A percentile compares a stretch with the other conserved stretches of the same genome.
phyloP scores from a whole-genome alignment of 306 rosid genomes.

The Urtica urens region DNA sequence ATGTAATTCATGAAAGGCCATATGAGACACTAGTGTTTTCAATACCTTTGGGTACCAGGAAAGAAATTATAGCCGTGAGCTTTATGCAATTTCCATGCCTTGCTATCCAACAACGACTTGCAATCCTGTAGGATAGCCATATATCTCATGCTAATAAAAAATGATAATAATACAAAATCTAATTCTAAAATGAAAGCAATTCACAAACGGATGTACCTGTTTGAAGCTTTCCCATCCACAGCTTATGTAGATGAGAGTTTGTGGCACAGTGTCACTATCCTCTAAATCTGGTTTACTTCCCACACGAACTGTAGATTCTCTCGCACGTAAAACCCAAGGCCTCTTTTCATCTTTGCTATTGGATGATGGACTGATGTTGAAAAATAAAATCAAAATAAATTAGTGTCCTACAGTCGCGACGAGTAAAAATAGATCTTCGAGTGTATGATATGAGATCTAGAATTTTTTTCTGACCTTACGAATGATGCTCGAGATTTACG shows the following conservation, averaged over 20 bases:
- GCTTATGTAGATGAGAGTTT: conserved; percentile 86
- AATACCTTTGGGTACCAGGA: conserved; percentile 81
- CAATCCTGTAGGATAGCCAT: conserved; percentile 64
- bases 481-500: conserved; percentile 37
- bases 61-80: conserved; percentile 82
- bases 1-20: no score
- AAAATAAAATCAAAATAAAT: conserved; percentile 10
- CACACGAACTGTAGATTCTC: conserved; percentile 61
- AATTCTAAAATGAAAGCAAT: neutral
- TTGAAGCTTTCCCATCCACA: conserved; percentile 99
- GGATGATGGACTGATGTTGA: conserved; percentile 41
- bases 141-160: conserved; percentile 7
- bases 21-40: conserved; percentile 3
- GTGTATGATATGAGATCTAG: conserved; percentile 15
- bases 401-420: conserved; percentile 14
- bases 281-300: conserved; percentile 41
- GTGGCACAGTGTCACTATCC: conserved; percentile 41
- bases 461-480: conserved; percentile 42
- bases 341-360: conserved; percentile 72
- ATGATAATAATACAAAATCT: conserved; percentile 7
- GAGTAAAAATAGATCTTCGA: conserved; percentile 1
- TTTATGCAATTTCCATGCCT: conserved; percentile 71
- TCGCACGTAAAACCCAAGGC: conserved; percentile 92
- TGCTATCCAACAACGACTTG: conserved; percentile 54
- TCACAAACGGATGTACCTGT: conserved; percentile 44